phyloP scores from a whole-genome alignment of 352 stramenopile species.

The Phytophthora pisi region DNA sequence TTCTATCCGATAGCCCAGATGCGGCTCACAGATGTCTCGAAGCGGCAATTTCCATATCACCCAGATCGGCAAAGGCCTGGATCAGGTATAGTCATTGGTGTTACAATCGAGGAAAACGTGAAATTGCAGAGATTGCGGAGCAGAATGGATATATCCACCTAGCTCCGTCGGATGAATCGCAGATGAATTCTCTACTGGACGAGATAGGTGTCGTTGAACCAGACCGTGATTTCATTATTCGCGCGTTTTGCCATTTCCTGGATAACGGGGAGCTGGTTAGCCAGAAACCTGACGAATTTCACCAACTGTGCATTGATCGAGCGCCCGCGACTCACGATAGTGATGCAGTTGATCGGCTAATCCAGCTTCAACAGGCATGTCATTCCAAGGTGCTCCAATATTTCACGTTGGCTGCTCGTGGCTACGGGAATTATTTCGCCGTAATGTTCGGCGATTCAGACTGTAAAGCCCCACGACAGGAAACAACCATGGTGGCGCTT shows the following conservation, averaged over 20 bases:
- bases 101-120: constrained; percentile 54
- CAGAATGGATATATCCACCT: constrained; percentile 65
- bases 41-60: constrained; percentile 42
- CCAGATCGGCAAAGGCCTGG: constrained; percentile 56
- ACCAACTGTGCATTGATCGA: constrained; percentile 35
- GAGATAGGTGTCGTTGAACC: constrained; percentile 37
- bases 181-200: constrained; percentile 48
- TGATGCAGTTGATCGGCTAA: constrained; percentile 32
- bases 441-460: constrained; percentile 13
- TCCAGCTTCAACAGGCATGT: constrained; percentile 40
- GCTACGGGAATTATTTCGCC: constrained; percentile 50
- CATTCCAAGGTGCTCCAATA: constrained; percentile 45
- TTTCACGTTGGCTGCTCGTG: constrained; percentile 43
- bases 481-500: constrained; percentile 59
- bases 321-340: constrained; percentile 7
- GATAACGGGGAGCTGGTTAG: constrained; percentile 52
- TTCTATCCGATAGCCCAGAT: constrained; percentile 17
- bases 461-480: constrained; percentile 19
- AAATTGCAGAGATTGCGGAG: constrained; percentile 45
- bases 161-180: constrained; percentile 43
- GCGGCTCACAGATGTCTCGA: constrained; percentile 36
- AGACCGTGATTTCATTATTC: constrained; percentile 44
- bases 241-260: constrained; percentile 55
- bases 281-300: constrained; percentile 46
- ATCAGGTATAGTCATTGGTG: constrained; percentile 76